A percentile compares a stretch with the other conserved stretches of the same genome.
These are phyloP conservation scores for Cenchrus americanus DNA, from an alignment of 176 grass and related monocot genomes.

Conservation along the genomic window DNA sequence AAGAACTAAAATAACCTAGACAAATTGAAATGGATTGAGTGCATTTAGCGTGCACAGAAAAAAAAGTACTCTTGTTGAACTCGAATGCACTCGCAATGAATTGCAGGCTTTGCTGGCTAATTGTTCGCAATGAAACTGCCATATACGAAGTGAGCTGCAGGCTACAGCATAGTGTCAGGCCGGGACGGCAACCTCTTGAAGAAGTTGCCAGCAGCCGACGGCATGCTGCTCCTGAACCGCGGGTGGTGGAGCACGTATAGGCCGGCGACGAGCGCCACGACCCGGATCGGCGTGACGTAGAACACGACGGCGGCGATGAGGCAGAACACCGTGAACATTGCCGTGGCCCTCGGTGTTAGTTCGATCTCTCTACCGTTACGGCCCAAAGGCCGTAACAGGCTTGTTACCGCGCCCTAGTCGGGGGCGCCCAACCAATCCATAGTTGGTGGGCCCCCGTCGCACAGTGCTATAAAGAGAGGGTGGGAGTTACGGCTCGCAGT, in stretches of 20 bases:
- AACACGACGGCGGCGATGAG: conserved; percentile 54
- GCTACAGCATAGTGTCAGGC: conserved; percentile 51
- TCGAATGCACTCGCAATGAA: background rate
- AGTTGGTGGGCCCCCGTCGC: too few relatives aligned
- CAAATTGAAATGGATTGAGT: too few relatives aligned
- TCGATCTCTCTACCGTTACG: too few relatives aligned
- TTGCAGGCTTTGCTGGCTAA: background rate
- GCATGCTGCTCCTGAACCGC: conserved; percentile 52
- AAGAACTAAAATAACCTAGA: too few relatives aligned
- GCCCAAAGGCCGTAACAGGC: too few relatives aligned
- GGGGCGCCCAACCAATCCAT: too few relatives aligned
- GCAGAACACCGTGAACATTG: conserved; percentile 61
- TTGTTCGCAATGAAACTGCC: background rate
- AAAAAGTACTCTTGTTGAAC: background rate
- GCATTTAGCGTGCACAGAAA: background rate
- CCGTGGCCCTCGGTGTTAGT: conserved; percentile 70
- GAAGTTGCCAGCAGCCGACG: background rate
- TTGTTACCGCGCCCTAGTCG: too few relatives aligned
- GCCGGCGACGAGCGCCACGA: conserved; percentile 48
- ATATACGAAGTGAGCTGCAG: background rate
- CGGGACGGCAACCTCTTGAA: conserved; percentile 77
- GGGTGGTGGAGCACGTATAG: conserved; percentile 72
- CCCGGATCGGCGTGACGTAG: conserved; percentile 53
- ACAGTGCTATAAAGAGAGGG: too few relatives aligned
- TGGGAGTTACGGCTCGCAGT: too few relatives aligned